Evolutionary conservation across 1,284 basidiomycete species (phyloP).

Genomic region (Sutorius eximius): DNA sequence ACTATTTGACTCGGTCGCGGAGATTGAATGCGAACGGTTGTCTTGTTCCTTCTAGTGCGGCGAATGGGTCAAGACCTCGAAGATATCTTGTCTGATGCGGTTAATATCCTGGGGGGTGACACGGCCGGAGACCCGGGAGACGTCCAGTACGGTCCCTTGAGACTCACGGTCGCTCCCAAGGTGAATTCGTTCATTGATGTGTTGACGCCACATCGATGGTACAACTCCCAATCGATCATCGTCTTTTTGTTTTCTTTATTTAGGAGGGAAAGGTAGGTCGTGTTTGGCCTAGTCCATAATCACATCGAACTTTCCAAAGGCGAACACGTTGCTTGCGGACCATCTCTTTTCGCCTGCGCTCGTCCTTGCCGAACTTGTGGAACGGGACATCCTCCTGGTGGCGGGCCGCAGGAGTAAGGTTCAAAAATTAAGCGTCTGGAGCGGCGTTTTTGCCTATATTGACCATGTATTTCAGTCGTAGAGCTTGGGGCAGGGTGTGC

Average conservation of each 20-base stretch:
- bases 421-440: not conserved
- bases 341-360: slow-evolving; percentile 70
- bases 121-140: slow-evolving; percentile 38
- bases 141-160: slow-evolving; percentile 50
- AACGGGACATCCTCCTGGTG: slow-evolving; percentile 46
- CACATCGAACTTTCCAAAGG: slow-evolving; percentile 40
- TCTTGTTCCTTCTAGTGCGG: not conserved
- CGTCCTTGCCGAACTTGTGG: slow-evolving; percentile 63
- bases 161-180: slow-evolving; percentile 54
- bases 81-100: slow-evolving; percentile 50
- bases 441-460: not conserved
- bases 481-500: slow-evolving; percentile 69
- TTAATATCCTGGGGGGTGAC: slow-evolving; percentile 46
- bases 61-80: slow-evolving; percentile 32
- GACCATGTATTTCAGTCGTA: slow-evolving; percentile 43
- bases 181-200: slow-evolving; percentile 31
- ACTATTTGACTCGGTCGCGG: slow-evolving; percentile 15
- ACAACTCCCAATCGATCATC: slow-evolving; percentile 10
- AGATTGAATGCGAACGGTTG: slow-evolving; percentile 22
- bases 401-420: slow-evolving; percentile 20
- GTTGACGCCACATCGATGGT: slow-evolving; percentile 1
- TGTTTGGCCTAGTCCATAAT: slow-evolving; percentile 5
- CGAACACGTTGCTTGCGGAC: slow-evolving; percentile 68
- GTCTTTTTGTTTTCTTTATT: not conserved
- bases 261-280: slow-evolving; percentile 57